Evolutionary conservation across 1,284 basidiomycete genomes (phyloP).

Genomic region (Malassezia sympodialis): DNA sequence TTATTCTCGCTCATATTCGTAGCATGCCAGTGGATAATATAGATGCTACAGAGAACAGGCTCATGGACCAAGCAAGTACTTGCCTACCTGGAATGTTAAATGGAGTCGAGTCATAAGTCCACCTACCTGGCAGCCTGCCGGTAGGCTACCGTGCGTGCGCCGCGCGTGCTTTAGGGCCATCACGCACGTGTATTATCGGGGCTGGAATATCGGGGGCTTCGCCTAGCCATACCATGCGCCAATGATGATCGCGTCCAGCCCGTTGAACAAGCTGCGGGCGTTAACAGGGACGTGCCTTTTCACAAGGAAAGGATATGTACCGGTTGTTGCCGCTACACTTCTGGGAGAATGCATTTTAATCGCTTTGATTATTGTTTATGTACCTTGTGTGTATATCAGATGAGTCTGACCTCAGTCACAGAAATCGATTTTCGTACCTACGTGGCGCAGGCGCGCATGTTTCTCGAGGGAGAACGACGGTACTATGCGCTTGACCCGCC

Average conservation of each 20-base stretch:
- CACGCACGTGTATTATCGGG: not conserved
- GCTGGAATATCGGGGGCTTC: not conserved
- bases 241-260: not conserved
- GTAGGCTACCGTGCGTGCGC: not conserved
- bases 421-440: constrained; percentile 97
- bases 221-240: not conserved
- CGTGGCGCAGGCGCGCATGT: constrained; percentile 72
- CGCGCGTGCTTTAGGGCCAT: not conserved
- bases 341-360: not conserved
- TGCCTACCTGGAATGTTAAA: not conserved
- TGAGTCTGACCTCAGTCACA: constrained; percentile 52
- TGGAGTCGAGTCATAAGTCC: not conserved
- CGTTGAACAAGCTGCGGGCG: not conserved
- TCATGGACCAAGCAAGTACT: no score
- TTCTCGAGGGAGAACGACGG: constrained; percentile 70
- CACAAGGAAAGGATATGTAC: not conserved
- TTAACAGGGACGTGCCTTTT: not conserved
- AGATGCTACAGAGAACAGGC: not conserved
- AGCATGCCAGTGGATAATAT: not conserved
- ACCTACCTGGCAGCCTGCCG: not conserved
- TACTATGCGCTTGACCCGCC: constrained; percentile 63
- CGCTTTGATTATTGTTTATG: constrained; percentile 4
- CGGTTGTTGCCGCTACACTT: not conserved
- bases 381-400: constrained; percentile 1
- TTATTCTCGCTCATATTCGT: not conserved